phyloP scores from a whole-genome alignment of 2,329 filamentous ascomycete species.

The Cladosporium cucumerinum region DNA sequence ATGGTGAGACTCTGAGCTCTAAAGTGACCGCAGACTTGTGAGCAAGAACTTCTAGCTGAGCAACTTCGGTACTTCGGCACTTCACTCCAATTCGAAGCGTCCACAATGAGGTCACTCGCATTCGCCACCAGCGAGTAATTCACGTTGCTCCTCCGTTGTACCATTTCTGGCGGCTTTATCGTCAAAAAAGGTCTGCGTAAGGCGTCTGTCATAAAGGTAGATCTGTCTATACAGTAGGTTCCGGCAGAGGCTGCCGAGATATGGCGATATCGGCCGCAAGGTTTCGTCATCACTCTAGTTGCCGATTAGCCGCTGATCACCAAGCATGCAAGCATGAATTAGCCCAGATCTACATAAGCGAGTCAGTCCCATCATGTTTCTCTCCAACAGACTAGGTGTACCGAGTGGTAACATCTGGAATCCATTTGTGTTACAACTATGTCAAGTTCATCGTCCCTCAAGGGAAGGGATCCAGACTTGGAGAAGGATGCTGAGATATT shows the following conservation, averaged over 20 bases:
- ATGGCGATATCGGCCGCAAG: conserved; percentile 1
- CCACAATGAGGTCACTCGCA: neutral
- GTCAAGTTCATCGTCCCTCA: conserved; percentile 6
- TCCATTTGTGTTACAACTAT: neutral
- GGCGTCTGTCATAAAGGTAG: neutral
- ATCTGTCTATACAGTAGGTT: neutral
- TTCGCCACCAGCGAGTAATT: neutral
- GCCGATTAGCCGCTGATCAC: conserved; percentile 5
- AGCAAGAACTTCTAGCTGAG: neutral
- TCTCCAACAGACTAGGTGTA: neutral
- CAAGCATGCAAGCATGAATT: neutral
- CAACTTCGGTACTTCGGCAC: neutral
- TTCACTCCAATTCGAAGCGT: neutral
- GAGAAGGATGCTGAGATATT: neutral
- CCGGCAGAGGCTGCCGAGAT: neutral
- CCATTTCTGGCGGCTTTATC: neutral
- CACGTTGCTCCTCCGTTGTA: neutral
- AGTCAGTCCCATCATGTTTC: neutral
- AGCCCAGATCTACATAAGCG: neutral
- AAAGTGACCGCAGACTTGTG: neutral
- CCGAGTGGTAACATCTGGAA: neutral
- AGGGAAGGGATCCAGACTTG: neutral
- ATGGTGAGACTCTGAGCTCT: neutral
- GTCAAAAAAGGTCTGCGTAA: neutral
- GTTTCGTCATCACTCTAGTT: neutral